Percentiles rank a stretch among this genome's conserved stretches.
phyloP scores from a whole-genome alignment of 257 asterid species.

The Prunella vulgaris region DNA sequence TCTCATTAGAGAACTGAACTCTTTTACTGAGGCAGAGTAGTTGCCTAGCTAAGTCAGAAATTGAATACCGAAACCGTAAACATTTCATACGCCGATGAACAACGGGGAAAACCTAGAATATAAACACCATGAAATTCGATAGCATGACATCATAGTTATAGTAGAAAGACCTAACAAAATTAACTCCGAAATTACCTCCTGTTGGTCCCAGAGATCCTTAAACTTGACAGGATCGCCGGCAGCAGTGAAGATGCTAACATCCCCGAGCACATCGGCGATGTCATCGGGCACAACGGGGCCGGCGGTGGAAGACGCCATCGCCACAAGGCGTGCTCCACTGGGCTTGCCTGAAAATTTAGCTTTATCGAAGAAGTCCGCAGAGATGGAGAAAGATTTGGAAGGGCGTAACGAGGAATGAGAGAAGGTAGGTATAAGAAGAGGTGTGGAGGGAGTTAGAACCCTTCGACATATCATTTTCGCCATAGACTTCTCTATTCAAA shows the following conservation, averaged over 20 bases:
- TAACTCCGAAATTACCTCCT: constrained; percentile 39
- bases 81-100: background rate
- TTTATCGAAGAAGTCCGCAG: constrained; percentile 20
- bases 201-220: constrained; percentile 76
- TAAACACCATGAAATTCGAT: background rate
- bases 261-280: constrained; percentile 53
- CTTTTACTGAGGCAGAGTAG: background rate
- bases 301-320: constrained; percentile 36
- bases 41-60: background rate
- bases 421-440: constrained; percentile 14
- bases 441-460: constrained; percentile 15
- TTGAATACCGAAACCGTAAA: background rate
- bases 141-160: background rate
- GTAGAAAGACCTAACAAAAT: background rate
- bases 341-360: constrained; percentile 15
- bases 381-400: constrained; percentile 8
- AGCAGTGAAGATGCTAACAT: constrained; percentile 60
- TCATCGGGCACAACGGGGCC: constrained; percentile 40
- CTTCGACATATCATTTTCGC: constrained; percentile 32
- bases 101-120: background rate
- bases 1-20: background rate
- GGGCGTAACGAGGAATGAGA: constrained; percentile 14
- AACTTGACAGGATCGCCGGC: constrained; percentile 67
- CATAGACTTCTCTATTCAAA: constrained; percentile 13
- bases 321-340: constrained; percentile 16